Evolutionary conservation across 106 monocot genomes (phyloP), one percentile per base, ranked within the genome.

Genomic region (Allium cepa): DNA sequence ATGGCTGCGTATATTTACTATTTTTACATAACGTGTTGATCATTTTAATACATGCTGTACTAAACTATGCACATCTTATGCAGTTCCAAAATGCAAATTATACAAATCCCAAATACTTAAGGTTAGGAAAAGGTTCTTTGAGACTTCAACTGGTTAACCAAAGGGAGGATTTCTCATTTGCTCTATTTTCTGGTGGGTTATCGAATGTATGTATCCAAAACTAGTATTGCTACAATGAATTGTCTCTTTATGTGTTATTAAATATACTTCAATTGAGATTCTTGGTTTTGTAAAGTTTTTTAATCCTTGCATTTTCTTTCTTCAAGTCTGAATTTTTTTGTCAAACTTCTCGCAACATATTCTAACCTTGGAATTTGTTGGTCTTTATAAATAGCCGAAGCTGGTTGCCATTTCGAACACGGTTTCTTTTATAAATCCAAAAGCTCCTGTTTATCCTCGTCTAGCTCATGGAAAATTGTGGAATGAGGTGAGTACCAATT

Each of bases 81-180:
- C 82, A 99, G 97, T 92, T 80, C 56, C 92, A 93, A 59, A 92
- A 55, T 80, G 97, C 97, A 28, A 93, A 93, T 70, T 87, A 84
- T 57, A 78, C 76, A 65, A 82, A 52, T 67, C 12, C 15, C 5
- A 50, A 76, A 46, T 99, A 99, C 59, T 57, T 45, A 11, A 76
- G 51, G 13, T 79, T 78, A 13, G 92, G 97, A 79, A 85, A 83
- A 13, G 92, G 92, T 16, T 64, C 63, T 10, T 66, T 92, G 73
- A 92, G 74, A 69, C 83, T 99, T 81, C 86, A 82, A 71, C 70
- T 99, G 63, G 92, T 99, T 63, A 99, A 99, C 57, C 97, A 99
- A 57, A 89, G 97, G 73, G 92, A 73, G 17, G 88, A 97, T 57
- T 92, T 92, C 75, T 86, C 96, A 63, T 97, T 92, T 84, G 96